Base-by-base conservation (phyloP, 2,329 filamentous ascomycete species). In the Hypoxylon sp. region DNA sequence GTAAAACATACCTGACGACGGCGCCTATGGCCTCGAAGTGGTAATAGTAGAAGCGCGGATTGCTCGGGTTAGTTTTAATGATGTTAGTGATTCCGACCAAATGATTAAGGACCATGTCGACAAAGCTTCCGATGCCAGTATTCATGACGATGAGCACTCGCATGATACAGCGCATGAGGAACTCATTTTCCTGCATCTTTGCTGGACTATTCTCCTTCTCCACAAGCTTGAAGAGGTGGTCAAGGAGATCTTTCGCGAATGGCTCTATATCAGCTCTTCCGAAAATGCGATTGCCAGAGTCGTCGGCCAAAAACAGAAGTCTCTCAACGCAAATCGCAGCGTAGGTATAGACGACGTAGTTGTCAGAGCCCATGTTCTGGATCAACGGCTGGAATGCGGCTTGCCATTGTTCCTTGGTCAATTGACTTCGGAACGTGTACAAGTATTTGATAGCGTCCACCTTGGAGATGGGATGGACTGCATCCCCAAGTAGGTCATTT, bases 161-260 rank as follows among this genome's bases (percentile, higher is more conserved):
- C 95, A 99, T 99, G 59, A 97, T 93, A 73, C 95, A 99, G 72
- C 93, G 92, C 94, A 99, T 98, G 74, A 99, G 78, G 77, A 98
- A 99, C 76, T 99, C 95, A 75, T 99, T 99, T 79, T 99, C 95
- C 75, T 99, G 95, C 65, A 99, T 89, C 83, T 98, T 99, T 68
- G 94, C 88, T 0, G 96, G 91, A 10, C 91, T 90, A 3, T 85
- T 84, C 71, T 97, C 91, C 75, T 91, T 92, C 75, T 96, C 91
- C 68, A 99, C 93, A 54, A 99, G 84, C 68, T 90, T 89, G 84
- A 99, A 98, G 11, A 99, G 84, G 74, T 98, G 94, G 56, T 92
- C 86, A 19, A 98, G 82, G 1, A 99, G 86, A 70, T 97, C 93
- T 76, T 93, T 94, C 22, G 94, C 88, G 65, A 95, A 87, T 0